A percentile compares a stretch with the other conserved stretches of the same genome.
These are phyloP conservation scores for Capsicum chinense DNA, from an alignment of 257 asterid genomes.

Conservation along the genomic window DNA sequence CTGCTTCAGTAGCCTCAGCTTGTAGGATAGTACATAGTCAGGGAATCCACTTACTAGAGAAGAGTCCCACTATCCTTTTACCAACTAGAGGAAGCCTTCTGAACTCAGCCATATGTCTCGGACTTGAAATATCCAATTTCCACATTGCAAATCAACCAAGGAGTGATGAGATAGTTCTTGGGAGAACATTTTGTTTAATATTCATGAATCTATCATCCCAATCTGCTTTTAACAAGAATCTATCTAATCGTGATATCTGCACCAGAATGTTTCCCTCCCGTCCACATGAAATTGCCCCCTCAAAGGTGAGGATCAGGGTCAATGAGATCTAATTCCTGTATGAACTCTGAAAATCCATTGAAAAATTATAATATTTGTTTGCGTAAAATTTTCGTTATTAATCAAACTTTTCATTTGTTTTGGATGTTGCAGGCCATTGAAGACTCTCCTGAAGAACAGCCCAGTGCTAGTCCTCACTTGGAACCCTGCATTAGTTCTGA, in stretches of 20 bases:
- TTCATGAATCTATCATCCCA: not conserved
- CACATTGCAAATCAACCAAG: not conserved
- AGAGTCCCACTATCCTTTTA: slow-evolving; percentile 6
- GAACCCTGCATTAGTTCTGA: slow-evolving; percentile 50
- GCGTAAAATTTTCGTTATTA: not conserved
- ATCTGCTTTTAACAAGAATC: slow-evolving; percentile 1
- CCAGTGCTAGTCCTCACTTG: slow-evolving; percentile 45
- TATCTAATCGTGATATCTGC: not conserved
- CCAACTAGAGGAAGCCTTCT: slow-evolving; percentile 21
- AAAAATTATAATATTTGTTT: not conserved
- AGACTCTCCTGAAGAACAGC: slow-evolving; percentile 57
- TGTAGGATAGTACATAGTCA: not conserved
- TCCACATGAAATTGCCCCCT: not conserved
- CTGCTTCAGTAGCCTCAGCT: slow-evolving; percentile 22
- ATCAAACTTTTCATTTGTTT: slow-evolving; percentile 29
- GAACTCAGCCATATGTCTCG: not conserved
- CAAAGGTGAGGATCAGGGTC: slow-evolving; percentile 17
- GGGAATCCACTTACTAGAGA: slow-evolving; percentile 18
- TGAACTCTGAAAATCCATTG: not conserved
- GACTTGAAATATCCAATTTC: slow-evolving; percentile 12
- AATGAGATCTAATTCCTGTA: not conserved
- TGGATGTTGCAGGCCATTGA: slow-evolving; percentile 58
- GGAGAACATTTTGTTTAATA: slow-evolving; percentile 17
- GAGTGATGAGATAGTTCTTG: not conserved
- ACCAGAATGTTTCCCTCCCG: not conserved